Conservation (phyloP, 2,329 filamentous ascomycete species). For the Alternaria gansuensis region DNA sequence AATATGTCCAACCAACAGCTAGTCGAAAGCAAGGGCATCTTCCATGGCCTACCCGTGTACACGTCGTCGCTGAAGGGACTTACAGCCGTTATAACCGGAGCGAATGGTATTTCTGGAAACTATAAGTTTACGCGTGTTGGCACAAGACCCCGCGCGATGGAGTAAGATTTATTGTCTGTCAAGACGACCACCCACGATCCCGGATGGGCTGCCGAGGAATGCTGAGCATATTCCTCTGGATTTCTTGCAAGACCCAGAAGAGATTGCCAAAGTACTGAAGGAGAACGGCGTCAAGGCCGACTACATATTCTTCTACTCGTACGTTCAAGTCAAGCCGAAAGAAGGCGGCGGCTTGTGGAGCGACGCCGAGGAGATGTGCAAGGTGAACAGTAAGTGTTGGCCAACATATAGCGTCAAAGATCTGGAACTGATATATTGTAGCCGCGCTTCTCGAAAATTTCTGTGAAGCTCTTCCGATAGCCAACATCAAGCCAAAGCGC, state of each 20-base stretch:
- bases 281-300: slow-evolving; percentile 50
- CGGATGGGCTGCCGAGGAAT: slow-evolving; percentile 46
- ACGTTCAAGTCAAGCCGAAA: slow-evolving; percentile 62
- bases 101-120: slow-evolving; percentile 64
- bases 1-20: slow-evolving; percentile 37
- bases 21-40: slow-evolving; percentile 56
- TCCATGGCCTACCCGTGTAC: slow-evolving; percentile 60
- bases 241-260: slow-evolving; percentile 51
- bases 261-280: slow-evolving; percentile 50
- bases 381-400: slow-evolving; percentile 53
- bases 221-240: slow-evolving; percentile 57
- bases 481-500: slow-evolving; percentile 56
- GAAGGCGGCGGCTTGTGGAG: slow-evolving; percentile 58
- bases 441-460: slow-evolving; percentile 59
- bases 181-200: slow-evolving; percentile 57
- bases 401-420: background rate
- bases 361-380: slow-evolving; percentile 61
- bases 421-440: slow-evolving; percentile 12
- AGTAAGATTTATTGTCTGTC: slow-evolving; percentile 62
- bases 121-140: slow-evolving; percentile 61
- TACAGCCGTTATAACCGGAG: slow-evolving; percentile 63
- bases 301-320: slow-evolving; percentile 65
- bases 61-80: slow-evolving; percentile 54
- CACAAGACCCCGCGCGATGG: slow-evolving; percentile 60
- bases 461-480: slow-evolving; percentile 55